Evolutionary conservation across 2,329 filamentous ascomycete genomes (phyloP).

Genomic region (Fusarium lateritium): DNA sequence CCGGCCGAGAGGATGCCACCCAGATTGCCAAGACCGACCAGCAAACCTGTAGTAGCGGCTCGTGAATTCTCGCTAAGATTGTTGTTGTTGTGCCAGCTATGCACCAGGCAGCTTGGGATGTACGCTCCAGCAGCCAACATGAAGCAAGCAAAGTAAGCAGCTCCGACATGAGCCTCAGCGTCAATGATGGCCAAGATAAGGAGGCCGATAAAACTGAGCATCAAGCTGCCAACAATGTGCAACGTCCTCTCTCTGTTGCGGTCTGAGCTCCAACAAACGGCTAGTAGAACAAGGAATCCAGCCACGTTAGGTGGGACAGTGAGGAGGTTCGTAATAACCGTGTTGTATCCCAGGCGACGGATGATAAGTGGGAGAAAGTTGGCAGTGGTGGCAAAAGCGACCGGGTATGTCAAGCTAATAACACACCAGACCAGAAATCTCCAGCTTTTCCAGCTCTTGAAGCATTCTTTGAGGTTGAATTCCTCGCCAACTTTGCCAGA

Average conservation of each 20-base stretch:
- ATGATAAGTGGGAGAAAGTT: slow-evolving; percentile 11
- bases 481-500: background rate
- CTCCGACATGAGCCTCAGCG: slow-evolving; percentile 46
- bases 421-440: slow-evolving; percentile 2
- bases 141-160: slow-evolving; percentile 67
- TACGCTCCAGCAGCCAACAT: slow-evolving; percentile 62
- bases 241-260: slow-evolving; percentile 9
- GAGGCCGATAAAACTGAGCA: background rate
- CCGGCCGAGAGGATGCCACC: slow-evolving; percentile 61
- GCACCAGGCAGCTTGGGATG: slow-evolving; percentile 62
- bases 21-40: slow-evolving; percentile 65
- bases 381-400: slow-evolving; percentile 3
- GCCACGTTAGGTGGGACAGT: slow-evolving; percentile 3
- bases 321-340: slow-evolving; percentile 5
- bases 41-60: slow-evolving; percentile 63
- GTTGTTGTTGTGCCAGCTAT: slow-evolving; percentile 68
- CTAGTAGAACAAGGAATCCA: slow-evolving; percentile 7
- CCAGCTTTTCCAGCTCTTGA: slow-evolving; percentile 9
- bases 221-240: slow-evolving; percentile 1
- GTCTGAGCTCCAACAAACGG: slow-evolving; percentile 4
- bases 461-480: slow-evolving; percentile 5
- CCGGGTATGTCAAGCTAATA: slow-evolving; percentile 10
- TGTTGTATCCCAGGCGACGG: slow-evolving; percentile 3
- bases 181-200: slow-evolving; percentile 1
- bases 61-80: slow-evolving; percentile 63